phyloP scores from a whole-genome alignment of 108 stramenopile species.

The Stephanodiscus triporus region DNA sequence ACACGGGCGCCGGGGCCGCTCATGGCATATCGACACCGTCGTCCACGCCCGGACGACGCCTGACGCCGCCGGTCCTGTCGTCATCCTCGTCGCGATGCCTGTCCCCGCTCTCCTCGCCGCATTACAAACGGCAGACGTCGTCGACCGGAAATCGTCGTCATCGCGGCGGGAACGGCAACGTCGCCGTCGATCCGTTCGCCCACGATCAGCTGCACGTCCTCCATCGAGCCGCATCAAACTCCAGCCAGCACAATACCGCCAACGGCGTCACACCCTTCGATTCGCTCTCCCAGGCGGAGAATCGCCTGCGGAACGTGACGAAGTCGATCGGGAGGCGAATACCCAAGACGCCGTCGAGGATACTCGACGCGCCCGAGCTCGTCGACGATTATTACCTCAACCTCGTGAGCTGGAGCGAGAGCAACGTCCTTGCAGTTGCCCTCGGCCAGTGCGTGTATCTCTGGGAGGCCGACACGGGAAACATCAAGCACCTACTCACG shows the following conservation, averaged over 20 bases:
- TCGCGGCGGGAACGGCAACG: neutral
- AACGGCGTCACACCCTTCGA: constrained; percentile 14
- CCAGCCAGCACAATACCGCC: constrained; percentile 55
- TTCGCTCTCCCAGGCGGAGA: constrained; percentile 41
- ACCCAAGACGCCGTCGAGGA: constrained; percentile 93
- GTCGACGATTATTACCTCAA: constrained; percentile 98
- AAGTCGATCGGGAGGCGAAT: constrained; percentile 89
- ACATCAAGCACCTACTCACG: constrained; percentile 92
- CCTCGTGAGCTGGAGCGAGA: constrained; percentile 91
- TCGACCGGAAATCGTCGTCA: neutral
- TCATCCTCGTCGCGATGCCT: neutral
- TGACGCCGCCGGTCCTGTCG: neutral
- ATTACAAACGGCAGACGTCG: neutral
- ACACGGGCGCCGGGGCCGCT: neutral
- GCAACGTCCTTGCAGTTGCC: constrained; percentile 96
- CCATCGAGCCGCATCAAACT: constrained; percentile 46
- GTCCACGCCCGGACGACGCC: constrained; percentile 7
- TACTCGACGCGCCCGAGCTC: constrained; percentile 96
- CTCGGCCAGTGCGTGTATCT: constrained; percentile 97
- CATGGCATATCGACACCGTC: neutral
- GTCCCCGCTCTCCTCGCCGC: constrained; percentile 5
- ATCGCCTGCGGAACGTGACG: constrained; percentile 34
- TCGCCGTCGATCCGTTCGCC: constrained; percentile 37
- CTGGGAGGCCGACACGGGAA: constrained; percentile 97
- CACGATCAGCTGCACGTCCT: constrained; percentile 53